Conservation (phyloP, 495 filamentous ascomycete genomes). For the Pseudoneurospora amorphoporcata region DNA sequence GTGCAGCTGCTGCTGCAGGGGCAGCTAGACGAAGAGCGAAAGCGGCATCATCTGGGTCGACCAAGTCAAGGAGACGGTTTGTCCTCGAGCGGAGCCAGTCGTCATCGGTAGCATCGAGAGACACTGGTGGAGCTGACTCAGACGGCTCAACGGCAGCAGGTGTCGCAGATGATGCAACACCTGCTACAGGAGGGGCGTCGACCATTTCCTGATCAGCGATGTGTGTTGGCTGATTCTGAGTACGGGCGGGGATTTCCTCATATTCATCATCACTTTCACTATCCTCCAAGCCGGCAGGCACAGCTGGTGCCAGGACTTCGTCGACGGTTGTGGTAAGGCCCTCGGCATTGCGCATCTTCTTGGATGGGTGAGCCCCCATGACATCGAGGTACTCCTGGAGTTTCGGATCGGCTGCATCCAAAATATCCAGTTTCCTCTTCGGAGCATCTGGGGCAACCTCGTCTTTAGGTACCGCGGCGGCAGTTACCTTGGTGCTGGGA, state of each 20-base stretch:
- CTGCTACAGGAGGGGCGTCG: constrained; percentile 1
- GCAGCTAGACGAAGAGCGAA: constrained; percentile 14
- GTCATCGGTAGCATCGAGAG: constrained; percentile 50
- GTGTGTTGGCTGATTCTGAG: constrained; percentile 29
- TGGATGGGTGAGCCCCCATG: constrained; percentile 43
- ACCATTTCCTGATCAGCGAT: constrained; percentile 6
- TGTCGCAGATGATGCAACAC: neutral
- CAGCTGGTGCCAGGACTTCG: constrained; percentile 21
- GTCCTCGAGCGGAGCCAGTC: constrained; percentile 93
- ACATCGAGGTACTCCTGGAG: constrained; percentile 78
- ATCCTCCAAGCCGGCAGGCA: constrained; percentile 35
- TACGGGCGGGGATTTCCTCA: constrained; percentile 39
- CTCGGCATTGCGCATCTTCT: constrained; percentile 18
- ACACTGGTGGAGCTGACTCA: constrained; percentile 6
- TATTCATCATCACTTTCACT: constrained; percentile 58
- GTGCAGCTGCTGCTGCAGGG: constrained; percentile 5
- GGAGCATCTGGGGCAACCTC: constrained; percentile 13
- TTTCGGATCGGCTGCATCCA: constrained; percentile 56
- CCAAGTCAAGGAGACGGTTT: constrained; percentile 76
- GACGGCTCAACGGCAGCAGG: constrained; percentile 4
- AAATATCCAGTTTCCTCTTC: constrained; percentile 44
- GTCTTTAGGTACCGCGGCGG: constrained; percentile 7
- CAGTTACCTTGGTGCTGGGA: constrained; percentile 5
- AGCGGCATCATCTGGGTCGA: constrained; percentile 46
- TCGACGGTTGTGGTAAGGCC: constrained; percentile 3